Evolutionary conservation across 1,284 basidiomycete genomes (phyloP), one percentile per base, ranked within the genome.

Genomic region (Schizophyllum commune): DNA sequence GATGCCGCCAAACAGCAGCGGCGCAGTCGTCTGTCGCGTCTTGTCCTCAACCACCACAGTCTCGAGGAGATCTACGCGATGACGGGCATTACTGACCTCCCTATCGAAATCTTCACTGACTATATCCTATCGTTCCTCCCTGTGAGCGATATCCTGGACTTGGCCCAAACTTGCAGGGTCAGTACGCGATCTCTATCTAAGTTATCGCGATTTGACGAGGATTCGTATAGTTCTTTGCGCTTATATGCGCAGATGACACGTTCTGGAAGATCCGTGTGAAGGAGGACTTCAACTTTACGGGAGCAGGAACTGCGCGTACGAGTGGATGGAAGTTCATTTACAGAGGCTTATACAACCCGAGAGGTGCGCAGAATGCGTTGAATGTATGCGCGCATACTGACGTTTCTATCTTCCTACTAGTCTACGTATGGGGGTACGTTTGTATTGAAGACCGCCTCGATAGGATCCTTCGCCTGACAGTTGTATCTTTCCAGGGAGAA

Each of bases 311-410:
- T 0, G 90, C 90, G 17, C 77, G 91, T 21, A 85, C 79, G 19
- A 83, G 75, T 57, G 92, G 91, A 58, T 94, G 86, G 83, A 88
- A 88, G 73, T 82, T 86, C 65, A 84, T 95, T 39, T 95, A 94
- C 74, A 79, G 79, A 58, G 86, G 91, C 2, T 72, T 95, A 68
- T 71, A 85, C 80, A 64, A 82, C 74, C 80, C 80, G 53, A 73
- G 71, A 74, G 77, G 79, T 78, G 63, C 62, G 64, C 55, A 58
- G 9, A 27, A 20, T 47, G 2, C 47, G 22, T 20, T 11, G 2
- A 17, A 22, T 1, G 32, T 58, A 11, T 53, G 15, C 21, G 27
- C n/a, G 33, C 27, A 22, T 34, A 21, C 22, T 34, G 27, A 33
- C 56, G 39, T 61, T 19, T 52, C 9, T 32, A 20, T 47, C 21